Evolutionary conservation across 192 early-diverging fungal species (phyloP).

Genomic region (Coemansia sp.): DNA sequence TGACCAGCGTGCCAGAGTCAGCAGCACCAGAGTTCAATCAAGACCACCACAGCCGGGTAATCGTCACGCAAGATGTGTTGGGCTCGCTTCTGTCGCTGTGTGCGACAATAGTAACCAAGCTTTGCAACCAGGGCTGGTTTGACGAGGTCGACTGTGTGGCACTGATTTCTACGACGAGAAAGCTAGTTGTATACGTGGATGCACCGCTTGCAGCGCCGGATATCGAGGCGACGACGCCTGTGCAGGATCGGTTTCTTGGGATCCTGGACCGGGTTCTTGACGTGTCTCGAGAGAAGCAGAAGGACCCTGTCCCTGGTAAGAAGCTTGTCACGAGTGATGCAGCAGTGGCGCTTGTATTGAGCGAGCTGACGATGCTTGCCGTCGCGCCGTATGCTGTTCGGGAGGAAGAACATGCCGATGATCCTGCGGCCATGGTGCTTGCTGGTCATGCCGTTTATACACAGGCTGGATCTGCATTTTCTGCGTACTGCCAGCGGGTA

Average conservation of each 20-base stretch:
- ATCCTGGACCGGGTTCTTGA: slow-evolving; percentile 34
- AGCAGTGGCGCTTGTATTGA: slow-evolving; percentile 18
- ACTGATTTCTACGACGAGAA: slow-evolving; percentile 19
- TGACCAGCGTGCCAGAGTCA: slow-evolving; percentile 3
- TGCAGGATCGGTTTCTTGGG: slow-evolving; percentile 72
- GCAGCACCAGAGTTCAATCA: slow-evolving; percentile 12
- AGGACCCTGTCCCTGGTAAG: background rate
- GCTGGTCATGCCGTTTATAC: background rate
- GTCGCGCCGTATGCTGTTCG: slow-evolving; percentile 26
- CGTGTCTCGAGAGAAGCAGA: background rate
- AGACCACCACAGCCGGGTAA: slow-evolving; percentile 9
- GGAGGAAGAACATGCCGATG: background rate
- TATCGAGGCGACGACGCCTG: slow-evolving; percentile 60
- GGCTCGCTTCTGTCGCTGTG: slow-evolving; percentile 24
- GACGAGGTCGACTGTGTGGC: slow-evolving; percentile 14
- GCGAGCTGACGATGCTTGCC: slow-evolving; percentile 34
- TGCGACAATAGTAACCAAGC: slow-evolving; percentile 7
- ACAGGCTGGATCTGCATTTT: slow-evolving; percentile 11
- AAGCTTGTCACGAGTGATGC: background rate
- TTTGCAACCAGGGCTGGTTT: slow-evolving; percentile 1
- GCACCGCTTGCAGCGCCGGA: slow-evolving; percentile 44
- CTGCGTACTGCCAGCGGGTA: background rate
- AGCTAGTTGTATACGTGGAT: slow-evolving; percentile 22
- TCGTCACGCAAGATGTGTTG: slow-evolving; percentile 35
- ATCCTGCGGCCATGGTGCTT: slow-evolving; percentile 3